Base-by-base conservation (phyloP, 1,139 yeast species). In the Lodderomyces beijingensis region DNA sequence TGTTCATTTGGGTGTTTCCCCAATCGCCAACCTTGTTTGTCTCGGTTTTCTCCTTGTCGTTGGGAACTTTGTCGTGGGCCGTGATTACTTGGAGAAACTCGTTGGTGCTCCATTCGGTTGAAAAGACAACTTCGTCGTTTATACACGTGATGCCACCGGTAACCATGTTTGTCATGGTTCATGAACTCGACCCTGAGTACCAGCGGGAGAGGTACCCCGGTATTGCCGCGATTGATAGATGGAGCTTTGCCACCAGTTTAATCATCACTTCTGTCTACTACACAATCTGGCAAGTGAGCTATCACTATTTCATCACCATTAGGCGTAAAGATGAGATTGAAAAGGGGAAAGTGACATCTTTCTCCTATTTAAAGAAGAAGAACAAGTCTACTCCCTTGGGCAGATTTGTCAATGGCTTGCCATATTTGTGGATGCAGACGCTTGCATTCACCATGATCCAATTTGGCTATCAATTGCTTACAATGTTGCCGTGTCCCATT, bases 1-100 rank as follows among this genome's bases (percentile, higher is more conserved):
- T 77, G 1, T 91, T 76, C 50, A 70, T 91, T 26, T 91, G 97
- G 97, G 65, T 77, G 5, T 77, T 80, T 42, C 96, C 98, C 0
- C 51, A 67, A 27, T 85, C 95, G 1, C 68, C 70, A 28, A 70
- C 79, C 36, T 62, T 91, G 26, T 89, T 83, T 57, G 76, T 86
- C 16, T 73, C 91, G 7, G 88, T 93, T 45, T 89, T 86, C 58
- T 83, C 96, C 10, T 74, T 91, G 38, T 74, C 94, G 2, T 79
- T 83, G 64, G 97, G 97, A 1, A 86, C 96, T 0, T 61, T 91
- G 34, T 76, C 95, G 7, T 89, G 87, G 74, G 97, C 97, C 0
- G 96, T 91, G 13, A 80, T 89, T 25, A 86, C 96, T 0, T 91
- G 98, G 98, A 71, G 95, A 48, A 91, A 91, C 53, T 88, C 96